Conservation (phyloP, 495 filamentous ascomycete species). For the Aspergillus panamensis region DNA sequence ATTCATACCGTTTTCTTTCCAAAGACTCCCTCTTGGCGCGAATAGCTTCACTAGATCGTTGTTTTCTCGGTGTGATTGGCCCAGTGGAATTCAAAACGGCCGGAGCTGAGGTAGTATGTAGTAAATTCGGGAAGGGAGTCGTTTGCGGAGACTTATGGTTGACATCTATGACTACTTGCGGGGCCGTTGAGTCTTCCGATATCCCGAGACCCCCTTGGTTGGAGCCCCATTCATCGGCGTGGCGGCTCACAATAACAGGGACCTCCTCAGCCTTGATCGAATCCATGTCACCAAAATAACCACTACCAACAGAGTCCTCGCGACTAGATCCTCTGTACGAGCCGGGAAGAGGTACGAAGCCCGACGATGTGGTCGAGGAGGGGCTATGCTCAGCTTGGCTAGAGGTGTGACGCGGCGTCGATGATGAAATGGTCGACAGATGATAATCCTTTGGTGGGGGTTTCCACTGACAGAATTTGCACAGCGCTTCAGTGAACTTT, state of each 20-base stretch:
- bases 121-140: conserved; percentile 48
- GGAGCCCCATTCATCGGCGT: conserved; percentile 70
- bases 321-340: conserved; percentile 74
- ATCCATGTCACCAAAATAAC: conserved; percentile 80
- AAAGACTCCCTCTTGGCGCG: conserved; percentile 71
- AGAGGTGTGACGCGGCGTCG: conserved; percentile 59
- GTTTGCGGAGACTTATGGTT: conserved; percentile 28
- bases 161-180: conserved; percentile 26
- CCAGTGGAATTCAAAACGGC: conserved; percentile 52
- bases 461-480: conserved; percentile 89
- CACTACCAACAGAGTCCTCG: conserved; percentile 82
- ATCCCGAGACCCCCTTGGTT: conserved; percentile 68
- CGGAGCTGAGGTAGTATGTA: conserved; percentile 67
- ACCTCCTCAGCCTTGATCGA: conserved; percentile 74
- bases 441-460: conserved; percentile 56
- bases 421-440: conserved; percentile 54
- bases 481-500: conserved; percentile 82
- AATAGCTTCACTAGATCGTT: conserved; percentile 74
- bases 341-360: conserved; percentile 66
- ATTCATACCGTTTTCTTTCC: conserved; percentile 71
- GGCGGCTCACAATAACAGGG: conserved; percentile 68
- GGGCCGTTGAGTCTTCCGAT: conserved; percentile 41
- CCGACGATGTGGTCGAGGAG: conserved; percentile 73
- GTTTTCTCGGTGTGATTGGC: conserved; percentile 53
- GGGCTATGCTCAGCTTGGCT: conserved; percentile 73